Evolutionary conservation across 495 filamentous ascomycete species (phyloP).

Genomic region (Neurospora pannonica): DNA sequence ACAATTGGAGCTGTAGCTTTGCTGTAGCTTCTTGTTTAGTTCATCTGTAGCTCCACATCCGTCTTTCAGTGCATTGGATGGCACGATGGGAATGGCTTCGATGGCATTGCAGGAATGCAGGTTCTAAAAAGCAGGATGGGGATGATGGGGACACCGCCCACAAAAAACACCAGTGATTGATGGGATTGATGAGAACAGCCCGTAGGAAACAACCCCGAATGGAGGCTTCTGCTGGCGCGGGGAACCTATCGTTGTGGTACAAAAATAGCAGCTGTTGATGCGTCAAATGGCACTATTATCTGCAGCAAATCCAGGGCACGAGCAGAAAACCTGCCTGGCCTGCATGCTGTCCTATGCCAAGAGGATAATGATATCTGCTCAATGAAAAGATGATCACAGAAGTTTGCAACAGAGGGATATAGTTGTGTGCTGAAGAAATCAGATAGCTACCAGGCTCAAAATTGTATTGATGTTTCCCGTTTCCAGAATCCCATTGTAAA

Average conservation of each 20-base stretch:
- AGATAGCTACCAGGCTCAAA: neutral
- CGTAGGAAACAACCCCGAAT: neutral
- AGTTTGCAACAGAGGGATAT: neutral
- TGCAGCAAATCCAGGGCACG: neutral
- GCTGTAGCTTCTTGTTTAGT: neutral
- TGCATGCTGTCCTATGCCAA: neutral
- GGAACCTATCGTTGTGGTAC: neutral
- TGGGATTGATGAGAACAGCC: neutral
- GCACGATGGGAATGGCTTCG: neutral
- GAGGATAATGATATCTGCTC: neutral
- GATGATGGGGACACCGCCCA: neutral
- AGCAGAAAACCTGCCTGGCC: neutral
- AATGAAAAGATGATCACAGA: neutral
- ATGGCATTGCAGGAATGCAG: neutral
- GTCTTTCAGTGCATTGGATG: neutral
- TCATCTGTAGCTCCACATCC: neutral
- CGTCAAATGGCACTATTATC: neutral
- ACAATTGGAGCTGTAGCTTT: neutral
- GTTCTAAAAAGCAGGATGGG: neutral
- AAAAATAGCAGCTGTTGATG: neutral
- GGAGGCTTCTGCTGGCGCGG: neutral
- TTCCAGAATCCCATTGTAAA: neutral
- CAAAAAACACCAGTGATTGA: neutral
- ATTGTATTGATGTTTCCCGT: neutral
- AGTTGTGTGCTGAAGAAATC: neutral